Percentiles rank a stretch among this genome's conserved stretches.
Conservation (phyloP, 2,329 filamentous ascomycete genomes). For the Neonectria ditissima region DNA sequence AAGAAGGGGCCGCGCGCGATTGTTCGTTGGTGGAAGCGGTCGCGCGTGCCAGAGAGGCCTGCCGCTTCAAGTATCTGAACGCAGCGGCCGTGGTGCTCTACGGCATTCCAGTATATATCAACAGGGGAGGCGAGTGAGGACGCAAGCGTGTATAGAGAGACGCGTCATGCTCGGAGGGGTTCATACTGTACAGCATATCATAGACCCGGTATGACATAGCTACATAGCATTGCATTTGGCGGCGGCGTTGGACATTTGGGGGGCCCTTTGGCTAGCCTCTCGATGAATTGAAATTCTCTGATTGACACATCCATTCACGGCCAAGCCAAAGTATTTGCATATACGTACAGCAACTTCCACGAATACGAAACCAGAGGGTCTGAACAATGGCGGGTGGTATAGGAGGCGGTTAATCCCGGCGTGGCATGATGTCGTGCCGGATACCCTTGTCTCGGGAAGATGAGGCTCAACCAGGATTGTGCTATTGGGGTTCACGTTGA, state of each 20-base stretch:
- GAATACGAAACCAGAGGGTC: conserved; percentile 3
- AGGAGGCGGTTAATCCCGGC: conserved; percentile 16
- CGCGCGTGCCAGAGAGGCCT: conserved; percentile 78
- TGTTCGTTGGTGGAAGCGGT: conserved; percentile 84
- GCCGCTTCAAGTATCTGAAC: conserved; percentile 90
- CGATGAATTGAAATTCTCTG: conserved; percentile 25
- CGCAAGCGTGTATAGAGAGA: conserved; percentile 23
- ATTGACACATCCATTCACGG: background rate
- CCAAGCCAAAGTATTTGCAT: too few relatives aligned
- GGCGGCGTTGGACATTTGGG: conserved; percentile 35
- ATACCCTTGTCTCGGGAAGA: conserved; percentile 20
- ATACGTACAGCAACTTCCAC: background rate
- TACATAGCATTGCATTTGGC: conserved; percentile 30
- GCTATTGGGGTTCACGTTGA: background rate
- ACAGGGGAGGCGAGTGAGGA: conserved; percentile 41
- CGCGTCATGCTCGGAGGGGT: conserved; percentile 7
- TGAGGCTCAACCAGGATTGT: conserved; percentile 21
- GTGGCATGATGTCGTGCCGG: conserved; percentile 12
- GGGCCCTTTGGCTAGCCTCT: conserved; percentile 22
- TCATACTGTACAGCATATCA: conserved; percentile 6
- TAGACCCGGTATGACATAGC: conserved; percentile 14
- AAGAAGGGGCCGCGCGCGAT: conserved; percentile 48
- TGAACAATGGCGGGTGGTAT: background rate
- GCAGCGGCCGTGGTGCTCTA: conserved; percentile 95
- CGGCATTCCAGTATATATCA: conserved; percentile 90